Conservation (phyloP, 2,329 filamentous ascomycete species). For the Chaetomium globosum region DNA sequence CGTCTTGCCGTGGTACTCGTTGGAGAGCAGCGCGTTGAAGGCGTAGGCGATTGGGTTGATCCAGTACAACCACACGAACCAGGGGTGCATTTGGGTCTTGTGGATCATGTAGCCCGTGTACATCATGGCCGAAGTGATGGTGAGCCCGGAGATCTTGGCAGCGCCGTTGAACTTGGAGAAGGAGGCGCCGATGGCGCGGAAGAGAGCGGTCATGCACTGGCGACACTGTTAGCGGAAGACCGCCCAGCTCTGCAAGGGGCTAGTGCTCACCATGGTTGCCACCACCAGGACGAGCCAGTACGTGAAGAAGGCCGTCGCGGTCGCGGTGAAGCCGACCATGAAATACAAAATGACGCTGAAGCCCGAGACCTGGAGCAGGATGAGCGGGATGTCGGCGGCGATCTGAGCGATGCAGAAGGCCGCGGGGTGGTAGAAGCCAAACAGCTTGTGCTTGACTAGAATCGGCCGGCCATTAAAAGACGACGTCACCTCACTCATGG, state of each 20-base stretch:
- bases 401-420: slow-evolving; percentile 62
- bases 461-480: slow-evolving; percentile 64
- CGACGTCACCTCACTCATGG: slow-evolving; percentile 70
- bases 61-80: slow-evolving; percentile 66
- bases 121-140: slow-evolving; percentile 57
- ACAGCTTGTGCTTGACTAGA: slow-evolving; percentile 60
- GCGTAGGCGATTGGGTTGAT: slow-evolving; percentile 69
- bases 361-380: slow-evolving; percentile 59
- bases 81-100: slow-evolving; percentile 63
- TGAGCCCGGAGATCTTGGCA: slow-evolving; percentile 57
- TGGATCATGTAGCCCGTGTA: slow-evolving; percentile 68
- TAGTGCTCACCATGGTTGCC: slow-evolving; percentile 50
- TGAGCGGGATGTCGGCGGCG: slow-evolving; percentile 57
- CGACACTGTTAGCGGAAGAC: neutral
- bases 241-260: slow-evolving; percentile 31
- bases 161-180: slow-evolving; percentile 62
- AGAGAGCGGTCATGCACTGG: slow-evolving; percentile 59
- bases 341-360: slow-evolving; percentile 66
- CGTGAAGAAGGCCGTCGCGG: slow-evolving; percentile 62
- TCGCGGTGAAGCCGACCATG: slow-evolving; percentile 59
- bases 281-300: slow-evolving; percentile 59
- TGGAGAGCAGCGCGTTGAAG: slow-evolving; percentile 69
- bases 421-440: slow-evolving; percentile 61
- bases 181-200: slow-evolving; percentile 58
- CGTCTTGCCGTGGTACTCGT: slow-evolving; percentile 66